These are phyloP conservation scores for Cyclotella distinguenda DNA, from an alignment of 108 stramenopile species.

Conservation along the genomic window DNA sequence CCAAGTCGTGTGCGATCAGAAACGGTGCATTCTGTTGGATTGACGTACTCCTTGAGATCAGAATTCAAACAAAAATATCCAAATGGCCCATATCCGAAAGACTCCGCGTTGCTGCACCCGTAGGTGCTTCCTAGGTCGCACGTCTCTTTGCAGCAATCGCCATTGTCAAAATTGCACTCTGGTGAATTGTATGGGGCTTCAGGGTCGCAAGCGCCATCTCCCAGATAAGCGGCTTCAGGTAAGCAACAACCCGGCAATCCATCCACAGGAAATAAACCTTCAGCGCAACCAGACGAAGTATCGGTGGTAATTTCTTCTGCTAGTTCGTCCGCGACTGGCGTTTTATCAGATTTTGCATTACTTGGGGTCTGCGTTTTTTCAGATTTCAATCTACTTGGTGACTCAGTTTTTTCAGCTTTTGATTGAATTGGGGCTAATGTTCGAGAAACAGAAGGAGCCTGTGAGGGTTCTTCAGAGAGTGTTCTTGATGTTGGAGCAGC, in stretches of 20 bases:
- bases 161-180: conserved; percentile 82
- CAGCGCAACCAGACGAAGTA: conserved; percentile 27
- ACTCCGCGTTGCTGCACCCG: conserved; percentile 29
- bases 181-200: conserved; percentile 85
- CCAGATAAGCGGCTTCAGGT: conserved; percentile 42
- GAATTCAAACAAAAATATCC: conserved; percentile 45
- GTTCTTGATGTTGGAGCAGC: background rate
- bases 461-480: background rate
- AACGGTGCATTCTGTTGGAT: conserved; percentile 37
- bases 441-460: too few relatives aligned
- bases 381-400: background rate
- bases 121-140: conserved; percentile 43
- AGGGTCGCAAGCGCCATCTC: conserved; percentile 51
- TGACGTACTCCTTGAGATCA: conserved; percentile 27
- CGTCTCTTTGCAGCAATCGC: conserved; percentile 88
- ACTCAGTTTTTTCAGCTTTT: background rate
- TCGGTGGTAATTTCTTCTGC: too few relatives aligned
- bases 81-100: conserved; percentile 44
- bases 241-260: conserved; percentile 40
- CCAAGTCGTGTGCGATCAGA: conserved; percentile 41
- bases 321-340: background rate
- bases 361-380: background rate
- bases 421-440: too few relatives aligned
- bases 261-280: conserved; percentile 27
- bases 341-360: background rate